Conservation (phyloP, 2,329 filamentous ascomycete species). For the Arthrocladium fulminans region DNA sequence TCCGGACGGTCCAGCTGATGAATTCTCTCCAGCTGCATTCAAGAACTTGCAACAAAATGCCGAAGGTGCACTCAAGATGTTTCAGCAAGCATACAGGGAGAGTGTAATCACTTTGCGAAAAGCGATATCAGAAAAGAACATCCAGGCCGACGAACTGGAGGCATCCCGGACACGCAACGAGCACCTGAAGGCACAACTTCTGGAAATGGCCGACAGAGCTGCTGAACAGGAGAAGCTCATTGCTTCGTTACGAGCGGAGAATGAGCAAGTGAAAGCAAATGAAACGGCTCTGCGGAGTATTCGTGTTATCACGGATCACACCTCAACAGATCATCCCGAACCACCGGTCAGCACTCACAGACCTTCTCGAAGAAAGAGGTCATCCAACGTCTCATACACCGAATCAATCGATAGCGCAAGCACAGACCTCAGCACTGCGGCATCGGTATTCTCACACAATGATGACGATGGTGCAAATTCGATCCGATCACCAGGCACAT, state of each 20-base stretch:
- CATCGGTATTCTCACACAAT: slow-evolving; percentile 40
- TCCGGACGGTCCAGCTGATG: slow-evolving; percentile 41
- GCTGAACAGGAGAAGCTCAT: slow-evolving; percentile 50
- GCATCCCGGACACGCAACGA: slow-evolving; percentile 49
- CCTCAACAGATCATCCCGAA: slow-evolving; percentile 6
- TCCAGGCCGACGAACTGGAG: slow-evolving; percentile 52
- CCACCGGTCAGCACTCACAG: slow-evolving; percentile 10
- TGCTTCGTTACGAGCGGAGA: slow-evolving; percentile 40
- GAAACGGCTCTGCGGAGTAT: slow-evolving; percentile 23
- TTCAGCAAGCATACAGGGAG: slow-evolving; percentile 50
- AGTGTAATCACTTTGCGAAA: slow-evolving; percentile 43
- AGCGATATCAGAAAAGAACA: slow-evolving; percentile 46
- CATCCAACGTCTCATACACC: slow-evolving; percentile 49
- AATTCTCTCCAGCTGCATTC: slow-evolving; percentile 46
- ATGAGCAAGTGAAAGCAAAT: slow-evolving; percentile 32
- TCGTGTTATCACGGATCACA: slow-evolving; percentile 5
- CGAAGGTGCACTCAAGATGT: slow-evolving; percentile 44
- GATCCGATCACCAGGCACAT: slow-evolving; percentile 14
- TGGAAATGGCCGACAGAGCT: slow-evolving; percentile 49
- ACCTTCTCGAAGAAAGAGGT: slow-evolving; percentile 18
- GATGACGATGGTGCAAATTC: slow-evolving; percentile 16
- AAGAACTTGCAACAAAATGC: slow-evolving; percentile 50
- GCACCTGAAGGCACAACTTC: slow-evolving; percentile 52
- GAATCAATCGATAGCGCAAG: slow-evolving; percentile 33
- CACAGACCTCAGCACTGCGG: slow-evolving; percentile 42